phyloP scores from a whole-genome alignment of 441 rosid genomes.

The Mallotus repandus region DNA sequence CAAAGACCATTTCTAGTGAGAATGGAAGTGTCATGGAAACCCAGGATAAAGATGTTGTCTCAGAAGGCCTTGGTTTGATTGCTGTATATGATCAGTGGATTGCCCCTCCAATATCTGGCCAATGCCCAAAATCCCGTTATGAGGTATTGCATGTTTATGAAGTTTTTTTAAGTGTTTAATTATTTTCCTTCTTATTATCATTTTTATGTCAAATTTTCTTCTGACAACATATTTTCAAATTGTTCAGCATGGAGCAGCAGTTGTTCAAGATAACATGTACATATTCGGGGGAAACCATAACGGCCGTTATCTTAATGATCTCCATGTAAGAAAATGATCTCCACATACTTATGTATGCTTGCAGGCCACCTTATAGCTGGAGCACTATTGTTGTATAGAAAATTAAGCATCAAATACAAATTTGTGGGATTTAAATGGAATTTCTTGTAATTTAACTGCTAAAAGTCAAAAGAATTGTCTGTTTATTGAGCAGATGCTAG shows the following conservation, averaged over 20 bases:
- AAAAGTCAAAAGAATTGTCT: background rate
- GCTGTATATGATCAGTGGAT: slow-evolving; percentile 90
- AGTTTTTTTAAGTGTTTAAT: slow-evolving; percentile 17
- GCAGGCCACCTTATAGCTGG: background rate
- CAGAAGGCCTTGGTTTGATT: slow-evolving; percentile 70
- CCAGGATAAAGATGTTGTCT: slow-evolving; percentile 88
- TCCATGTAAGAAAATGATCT: slow-evolving; percentile 67
- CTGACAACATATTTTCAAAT: slow-evolving; percentile 25
- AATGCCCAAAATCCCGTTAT: slow-evolving; percentile 83
- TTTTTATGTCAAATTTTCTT: slow-evolving; percentile 15
- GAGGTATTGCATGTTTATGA: slow-evolving; percentile 52
- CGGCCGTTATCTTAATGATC: slow-evolving; percentile 95
- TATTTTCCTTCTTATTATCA: slow-evolving; percentile 16
- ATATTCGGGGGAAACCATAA: slow-evolving; percentile 96
- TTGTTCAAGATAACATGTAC: slow-evolving; percentile 92
- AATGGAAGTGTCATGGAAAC: slow-evolving; percentile 62
- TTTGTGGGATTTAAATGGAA: background rate
- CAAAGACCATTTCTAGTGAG: slow-evolving; percentile 66
- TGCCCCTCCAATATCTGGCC: slow-evolving; percentile 77
- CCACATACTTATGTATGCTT: background rate
- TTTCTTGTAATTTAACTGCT: background rate
- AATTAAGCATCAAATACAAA: background rate
- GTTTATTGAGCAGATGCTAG: background rate
- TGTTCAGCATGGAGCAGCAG: slow-evolving; percentile 91
- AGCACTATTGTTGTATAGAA: background rate